A percentile compares a stretch with the other conserved stretches of the same genome.
Conservation (phyloP, 805 yeast genomes). For the Starmerella floris region DNA sequence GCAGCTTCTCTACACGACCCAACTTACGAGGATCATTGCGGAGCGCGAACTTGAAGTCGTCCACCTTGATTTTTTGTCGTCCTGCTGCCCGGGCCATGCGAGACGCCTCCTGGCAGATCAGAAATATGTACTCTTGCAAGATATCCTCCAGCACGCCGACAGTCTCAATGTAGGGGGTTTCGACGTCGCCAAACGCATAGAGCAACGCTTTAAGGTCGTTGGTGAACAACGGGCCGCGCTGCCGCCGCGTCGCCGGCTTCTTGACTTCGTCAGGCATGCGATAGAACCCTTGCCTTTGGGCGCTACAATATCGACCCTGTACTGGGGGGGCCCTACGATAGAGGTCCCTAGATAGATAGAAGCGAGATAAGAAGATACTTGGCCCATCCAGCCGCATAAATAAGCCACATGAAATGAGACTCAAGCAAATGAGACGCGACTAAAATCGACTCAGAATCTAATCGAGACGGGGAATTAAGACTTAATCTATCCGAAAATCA, state of each 20-base stretch:
- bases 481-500: no score
- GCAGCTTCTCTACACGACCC: conserved; percentile 55
- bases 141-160: conserved; percentile 56
- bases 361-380: no score
- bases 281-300: neutral
- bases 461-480: no score
- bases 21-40: conserved; percentile 53
- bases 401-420: no score
- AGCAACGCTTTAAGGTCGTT: conserved; percentile 42
- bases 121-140: conserved; percentile 48
- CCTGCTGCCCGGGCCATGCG: conserved; percentile 38
- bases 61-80: conserved; percentile 53
- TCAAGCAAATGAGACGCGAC: no score
- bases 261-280: conserved; percentile 8
- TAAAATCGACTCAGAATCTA: no score
- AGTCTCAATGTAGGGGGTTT: conserved; percentile 53
- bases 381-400: no score
- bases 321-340: no score
- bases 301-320: no score
- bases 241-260: conserved; percentile 7
- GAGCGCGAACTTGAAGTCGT: conserved; percentile 58
- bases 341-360: no score
- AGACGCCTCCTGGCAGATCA: conserved; percentile 44
- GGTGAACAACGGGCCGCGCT: conserved; percentile 26
- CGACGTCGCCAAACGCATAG: conserved; percentile 61